Conservation (phyloP, 2,329 filamentous ascomycete species). For the Dactylellina haptotyla region DNA sequence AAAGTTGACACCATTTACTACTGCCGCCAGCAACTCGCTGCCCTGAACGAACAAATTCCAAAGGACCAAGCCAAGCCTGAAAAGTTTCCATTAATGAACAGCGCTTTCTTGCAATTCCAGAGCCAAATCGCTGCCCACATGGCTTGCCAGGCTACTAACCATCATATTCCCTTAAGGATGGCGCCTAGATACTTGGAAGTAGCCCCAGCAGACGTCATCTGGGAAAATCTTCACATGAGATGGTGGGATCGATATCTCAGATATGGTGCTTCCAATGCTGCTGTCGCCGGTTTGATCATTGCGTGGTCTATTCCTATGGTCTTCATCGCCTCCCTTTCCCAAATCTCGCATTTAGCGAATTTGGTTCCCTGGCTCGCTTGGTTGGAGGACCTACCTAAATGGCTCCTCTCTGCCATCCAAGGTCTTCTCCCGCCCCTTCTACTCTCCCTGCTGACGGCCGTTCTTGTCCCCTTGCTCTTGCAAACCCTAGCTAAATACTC, state of each 20-base stretch:
- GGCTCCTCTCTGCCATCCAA: conserved; percentile 75
- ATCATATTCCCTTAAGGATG: conserved; percentile 94
- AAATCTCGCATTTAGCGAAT: conserved; percentile 76
- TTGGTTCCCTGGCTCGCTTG: conserved; percentile 76
- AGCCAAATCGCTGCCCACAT: conserved; percentile 97
- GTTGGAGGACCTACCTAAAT: conserved; percentile 71
- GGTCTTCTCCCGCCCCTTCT: conserved; percentile 80
- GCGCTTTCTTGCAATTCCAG: conserved; percentile 98
- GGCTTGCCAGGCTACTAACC: conserved; percentile 91
- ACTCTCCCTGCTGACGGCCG: conserved; percentile 37
- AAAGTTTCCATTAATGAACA: conserved; percentile 90
- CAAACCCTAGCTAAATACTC: conserved; percentile 56
- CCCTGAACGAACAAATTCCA: conserved; percentile 91
- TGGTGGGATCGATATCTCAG: conserved; percentile 93
- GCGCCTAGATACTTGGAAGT: conserved; percentile 91
- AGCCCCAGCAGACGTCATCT: conserved; percentile 88
- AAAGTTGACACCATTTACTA: conserved; percentile 97
- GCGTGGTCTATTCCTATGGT: conserved; percentile 91
- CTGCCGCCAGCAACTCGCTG: conserved; percentile 84
- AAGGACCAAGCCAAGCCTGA: conserved; percentile 86
- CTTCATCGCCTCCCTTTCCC: conserved; percentile 83
- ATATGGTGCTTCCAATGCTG: conserved; percentile 71
- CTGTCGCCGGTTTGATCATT: conserved; percentile 80
- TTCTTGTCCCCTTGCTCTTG: conserved; percentile 47
- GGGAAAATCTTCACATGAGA: conserved; percentile 94